Base-by-base conservation (phyloP, 2,329 filamentous ascomycete species). In the Neurospora sp. region DNA sequence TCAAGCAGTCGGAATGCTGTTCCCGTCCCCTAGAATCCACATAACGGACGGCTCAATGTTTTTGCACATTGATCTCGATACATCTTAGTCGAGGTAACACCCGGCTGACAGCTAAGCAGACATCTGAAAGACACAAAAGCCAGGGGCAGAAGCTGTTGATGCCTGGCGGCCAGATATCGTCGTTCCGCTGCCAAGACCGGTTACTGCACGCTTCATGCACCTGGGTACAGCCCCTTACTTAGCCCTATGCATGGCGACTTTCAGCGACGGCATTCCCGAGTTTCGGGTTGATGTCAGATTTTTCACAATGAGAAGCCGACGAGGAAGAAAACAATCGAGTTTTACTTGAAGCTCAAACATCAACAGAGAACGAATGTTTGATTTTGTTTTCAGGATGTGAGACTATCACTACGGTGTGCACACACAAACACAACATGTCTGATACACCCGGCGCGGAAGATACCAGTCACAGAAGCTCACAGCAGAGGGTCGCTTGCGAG, bases 181-280 rank as follows among this genome's bases (percentile, higher is more conserved):
- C 11, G 3, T 58, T 58, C 23, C 52, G 52, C 52, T 62, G 52
- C 52, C 52, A 62, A 62, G 52, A 62, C 28, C 52, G 28, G 28
- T 62, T 62, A 62, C 52, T 62, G 52, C 52, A 62, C 28, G 28
- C 52, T 62, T 33, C 52, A 62, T 62, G 52, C 28, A 62, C 13
- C 52, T 62, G 28, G 38, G n/a, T 40, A 36, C 33, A 69, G 42
- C 68, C 68, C 68, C 68, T 69, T 62, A 67, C 68, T 69, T 69
- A 69, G 68, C 68, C 68, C 68, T 69, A 69, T 66, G 68, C 58
- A 36, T 66, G 58, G 38, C 62, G n/a, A 38, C 62, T 67, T 67
- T 28, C 67, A 46, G 43, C 40, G 42, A 38, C 67, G 42, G 67
- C 52, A 62, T 62, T 62, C 52, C 52, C 52, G 52, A 33, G 52